Base-by-base conservation (phyloP, 2,329 filamentous ascomycete genomes). In the Curvularia eragrostidis region DNA sequence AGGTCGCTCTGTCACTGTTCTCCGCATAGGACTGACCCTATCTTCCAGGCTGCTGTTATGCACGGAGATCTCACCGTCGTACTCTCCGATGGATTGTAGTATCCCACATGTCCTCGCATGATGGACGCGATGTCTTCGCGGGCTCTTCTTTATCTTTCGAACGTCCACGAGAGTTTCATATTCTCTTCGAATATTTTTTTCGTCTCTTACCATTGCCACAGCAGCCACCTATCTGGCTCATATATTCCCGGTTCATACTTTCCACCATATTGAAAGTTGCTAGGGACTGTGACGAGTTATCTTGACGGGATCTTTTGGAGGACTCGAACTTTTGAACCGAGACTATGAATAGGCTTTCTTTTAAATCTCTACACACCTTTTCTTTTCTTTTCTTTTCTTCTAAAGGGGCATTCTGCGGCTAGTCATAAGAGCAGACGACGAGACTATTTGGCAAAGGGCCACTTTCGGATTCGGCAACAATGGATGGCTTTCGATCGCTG, bases 1-100 rank as follows among this genome's bases (percentile, higher is more conserved):
- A 87, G 84, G 90, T 61, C 9, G 6, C 24, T 2, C 3, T 12
- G 19, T 5, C 26, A 6, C 8, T 23, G 8, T 10, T 15, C 12
- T 26, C 30, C 46, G 46, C 53, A 32, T 19, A 32, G 1, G 5
- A 44, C n/a, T 59, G 12, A 53, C n/a, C 8, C 5, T 39, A 7
- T 5, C 3, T 24, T 38, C 24, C 38, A 73, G 71, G 70, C 71
- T 26, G 64, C 66, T 7, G 55, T 68, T 30, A 62, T 58, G 10
- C 48, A 64, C 23, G 68, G 70, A 13, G 54, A 61, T 41, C 67
- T 75, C 38, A 69, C 64, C 8, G 39, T 75, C 3, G 66, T 73
- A n/a, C 66, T 75, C 23, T 66, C 62, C 2, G 68, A 74, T 21
- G 63, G 67, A 52, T 73, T 65, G 28, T 42, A 23, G 8, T 23